Base-by-base conservation (phyloP, 2,329 filamentous ascomycete species). In the Escovopsis sp. region DNA sequence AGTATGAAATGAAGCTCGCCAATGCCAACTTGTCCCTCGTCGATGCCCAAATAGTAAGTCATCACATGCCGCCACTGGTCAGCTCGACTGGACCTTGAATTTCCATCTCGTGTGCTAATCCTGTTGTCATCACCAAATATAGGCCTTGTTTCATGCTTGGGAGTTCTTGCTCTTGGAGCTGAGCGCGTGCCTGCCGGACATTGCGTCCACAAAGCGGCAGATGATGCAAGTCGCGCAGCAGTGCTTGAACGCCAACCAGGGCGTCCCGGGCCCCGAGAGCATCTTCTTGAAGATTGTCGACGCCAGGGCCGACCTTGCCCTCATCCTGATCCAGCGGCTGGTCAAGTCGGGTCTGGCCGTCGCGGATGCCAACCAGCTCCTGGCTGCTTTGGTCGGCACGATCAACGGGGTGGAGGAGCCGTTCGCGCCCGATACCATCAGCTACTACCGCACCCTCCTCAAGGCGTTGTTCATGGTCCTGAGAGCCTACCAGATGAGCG, bases 11-110 rank as follows among this genome's bases (percentile, higher is more conserved):
- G 62, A 75, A 80, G 53, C 78, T 79, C 46, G 91, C 89, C 35
- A 98, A 98, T 58, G 67, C 82, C 47, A 96, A 98, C 59, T 60
- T 98, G 40, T 94, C 88, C 20, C 68, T 94, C 30, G 86, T 98
- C 30, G 87, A 96, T 58, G 84, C 89, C 20, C 87, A 98, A 64
- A 80, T 91, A 49, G 79, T 84, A 68, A 63, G 79, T 44, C 25
- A 24, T 39, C 6, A 5, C 16, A 27, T 38, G 13, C 4, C 35
- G 37, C 24, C 25, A 35, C 6, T n/a, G n/a, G n/a, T n/a, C 14
- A 33, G 12, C 6, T n/a, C 11, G 4, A 16, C 11, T 6, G 20
- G 20, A 20, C 20, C 20, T 20, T 20, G 4, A 20, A 20, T 20
- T 20, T 20, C 5, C 5, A 3, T 20, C 20, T 20, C 20, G 20